Conservation (phyloP, 2,329 filamentous ascomycete genomes). For the Coniochaeta sp. region DNA sequence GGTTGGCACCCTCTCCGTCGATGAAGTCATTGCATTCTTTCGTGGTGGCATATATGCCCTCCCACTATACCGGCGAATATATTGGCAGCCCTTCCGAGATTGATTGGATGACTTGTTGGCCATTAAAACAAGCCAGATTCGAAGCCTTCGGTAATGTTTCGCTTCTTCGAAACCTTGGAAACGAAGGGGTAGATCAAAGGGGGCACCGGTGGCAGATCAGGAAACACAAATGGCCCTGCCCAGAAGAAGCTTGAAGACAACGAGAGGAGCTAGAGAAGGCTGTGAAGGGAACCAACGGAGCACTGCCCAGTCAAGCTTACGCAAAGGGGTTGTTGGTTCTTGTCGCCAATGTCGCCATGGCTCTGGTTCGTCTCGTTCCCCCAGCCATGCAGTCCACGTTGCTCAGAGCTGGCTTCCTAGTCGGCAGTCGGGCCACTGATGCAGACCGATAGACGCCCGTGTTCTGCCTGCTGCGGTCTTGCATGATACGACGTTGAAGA, state of each 20-base stretch:
- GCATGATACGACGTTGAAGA: background rate
- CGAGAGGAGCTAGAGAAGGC: no score
- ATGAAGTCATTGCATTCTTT: conserved; percentile 1
- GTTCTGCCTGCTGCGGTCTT: background rate
- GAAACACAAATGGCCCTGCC: background rate
- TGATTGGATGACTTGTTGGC: background rate
- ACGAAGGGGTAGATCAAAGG: background rate
- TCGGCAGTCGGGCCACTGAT: background rate
- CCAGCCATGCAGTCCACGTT: background rate
- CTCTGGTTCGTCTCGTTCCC: background rate
- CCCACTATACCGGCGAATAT: background rate
- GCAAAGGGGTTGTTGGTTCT: background rate
- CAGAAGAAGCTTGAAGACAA: background rate
- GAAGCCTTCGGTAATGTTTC: background rate
- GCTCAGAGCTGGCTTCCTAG: background rate
- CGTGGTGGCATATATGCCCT: background rate
- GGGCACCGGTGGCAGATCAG: background rate
- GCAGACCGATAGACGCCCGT: background rate
- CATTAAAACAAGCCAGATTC: background rate
- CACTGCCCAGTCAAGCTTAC: background rate
- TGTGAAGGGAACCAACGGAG: no score
- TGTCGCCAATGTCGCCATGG: background rate
- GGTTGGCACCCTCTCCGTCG: background rate
- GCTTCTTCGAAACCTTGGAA: background rate
- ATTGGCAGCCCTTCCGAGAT: background rate